Conservation (phyloP, 106 monocot species). For the Apostasia shenzhenica region DNA sequence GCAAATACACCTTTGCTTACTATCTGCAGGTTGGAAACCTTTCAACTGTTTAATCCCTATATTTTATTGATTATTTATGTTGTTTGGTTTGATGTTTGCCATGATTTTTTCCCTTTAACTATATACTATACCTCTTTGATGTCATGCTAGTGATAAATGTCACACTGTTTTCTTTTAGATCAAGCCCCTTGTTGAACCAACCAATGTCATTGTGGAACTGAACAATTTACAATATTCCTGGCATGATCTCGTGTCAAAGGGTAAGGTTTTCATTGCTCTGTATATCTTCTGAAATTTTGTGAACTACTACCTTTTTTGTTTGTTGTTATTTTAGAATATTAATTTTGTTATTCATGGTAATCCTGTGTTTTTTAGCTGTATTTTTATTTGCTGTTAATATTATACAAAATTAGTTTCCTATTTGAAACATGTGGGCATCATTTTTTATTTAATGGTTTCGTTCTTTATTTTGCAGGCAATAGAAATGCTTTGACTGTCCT, state of each 20-base stretch:
- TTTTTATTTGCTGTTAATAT: too few species aligned
- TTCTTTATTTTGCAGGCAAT: slow-evolving; percentile 51
- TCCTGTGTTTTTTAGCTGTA: too few species aligned
- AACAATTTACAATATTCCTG: slow-evolving; percentile 69
- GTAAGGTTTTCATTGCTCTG: slow-evolving; percentile 19
- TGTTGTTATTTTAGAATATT: neutral
- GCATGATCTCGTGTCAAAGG: slow-evolving; percentile 93
- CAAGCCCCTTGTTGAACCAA: slow-evolving; percentile 71
- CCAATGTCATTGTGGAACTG: slow-evolving; percentile 57
- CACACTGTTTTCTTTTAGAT: slow-evolving; percentile 47
- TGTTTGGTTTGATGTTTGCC: neutral
- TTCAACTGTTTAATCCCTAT: neutral
- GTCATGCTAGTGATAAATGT: neutral
- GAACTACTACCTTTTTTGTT: neutral
- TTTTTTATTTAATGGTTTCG: neutral
- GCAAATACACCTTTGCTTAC: slow-evolving; percentile 77
- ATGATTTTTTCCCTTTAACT: neutral
- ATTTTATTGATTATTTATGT: neutral
- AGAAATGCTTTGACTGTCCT: slow-evolving; percentile 84
- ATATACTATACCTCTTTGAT: neutral
- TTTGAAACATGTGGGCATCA: too few species aligned
- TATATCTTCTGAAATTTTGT: neutral
- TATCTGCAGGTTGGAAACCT: slow-evolving; percentile 56
- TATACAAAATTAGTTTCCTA: too few species aligned
- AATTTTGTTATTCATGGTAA: too few species aligned